Percentiles rank a stretch among this genome's conserved stretches.
phyloP scores from a whole-genome alignment of 2,329 filamentous ascomycete genomes.

The Sporothrix schenckii region DNA sequence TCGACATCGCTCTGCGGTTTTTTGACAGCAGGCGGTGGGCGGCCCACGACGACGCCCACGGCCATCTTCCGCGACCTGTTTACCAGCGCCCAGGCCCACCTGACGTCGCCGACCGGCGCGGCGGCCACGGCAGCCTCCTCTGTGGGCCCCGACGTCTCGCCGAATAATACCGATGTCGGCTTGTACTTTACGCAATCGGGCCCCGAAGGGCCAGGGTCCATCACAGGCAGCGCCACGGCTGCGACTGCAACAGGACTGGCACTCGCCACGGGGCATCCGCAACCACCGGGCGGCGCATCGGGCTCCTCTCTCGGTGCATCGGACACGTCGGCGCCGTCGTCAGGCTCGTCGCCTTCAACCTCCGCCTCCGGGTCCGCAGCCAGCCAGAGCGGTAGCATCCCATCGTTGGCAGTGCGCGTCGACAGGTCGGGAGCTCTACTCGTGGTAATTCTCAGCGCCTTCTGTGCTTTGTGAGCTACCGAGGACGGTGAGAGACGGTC shows the following conservation, averaged over 20 bases:
- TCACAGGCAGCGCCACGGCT: slow-evolving; percentile 48
- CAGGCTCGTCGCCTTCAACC: not conserved
- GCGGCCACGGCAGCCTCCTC: slow-evolving; percentile 40
- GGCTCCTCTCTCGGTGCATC: not conserved
- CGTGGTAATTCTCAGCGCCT: not conserved
- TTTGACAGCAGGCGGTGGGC: slow-evolving; percentile 1
- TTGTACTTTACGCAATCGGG: slow-evolving; percentile 47
- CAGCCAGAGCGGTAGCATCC: not conserved
- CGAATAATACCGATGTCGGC: slow-evolving; percentile 45
- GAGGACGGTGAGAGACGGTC: not conserved
- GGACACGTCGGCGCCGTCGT: not conserved
- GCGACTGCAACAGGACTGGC: slow-evolving; percentile 42
- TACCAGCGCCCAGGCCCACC: slow-evolving; percentile 39
- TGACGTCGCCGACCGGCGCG: slow-evolving; percentile 34
- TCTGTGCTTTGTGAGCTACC: not conserved
- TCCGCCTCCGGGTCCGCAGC: not conserved
- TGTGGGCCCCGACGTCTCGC: slow-evolving; percentile 35
- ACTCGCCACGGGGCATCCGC: slow-evolving; percentile 32
- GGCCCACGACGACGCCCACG: slow-evolving; percentile 41
- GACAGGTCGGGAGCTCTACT: not conserved
- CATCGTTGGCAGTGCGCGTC: not conserved
- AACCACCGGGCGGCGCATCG: not conserved
- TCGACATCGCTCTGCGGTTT: slow-evolving; percentile 44
- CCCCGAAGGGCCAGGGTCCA: slow-evolving; percentile 42
- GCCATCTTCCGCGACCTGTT: slow-evolving; percentile 45